Conservation (phyloP, 2,329 filamentous ascomycete species). For the Colletotrichum limetticola region DNA sequence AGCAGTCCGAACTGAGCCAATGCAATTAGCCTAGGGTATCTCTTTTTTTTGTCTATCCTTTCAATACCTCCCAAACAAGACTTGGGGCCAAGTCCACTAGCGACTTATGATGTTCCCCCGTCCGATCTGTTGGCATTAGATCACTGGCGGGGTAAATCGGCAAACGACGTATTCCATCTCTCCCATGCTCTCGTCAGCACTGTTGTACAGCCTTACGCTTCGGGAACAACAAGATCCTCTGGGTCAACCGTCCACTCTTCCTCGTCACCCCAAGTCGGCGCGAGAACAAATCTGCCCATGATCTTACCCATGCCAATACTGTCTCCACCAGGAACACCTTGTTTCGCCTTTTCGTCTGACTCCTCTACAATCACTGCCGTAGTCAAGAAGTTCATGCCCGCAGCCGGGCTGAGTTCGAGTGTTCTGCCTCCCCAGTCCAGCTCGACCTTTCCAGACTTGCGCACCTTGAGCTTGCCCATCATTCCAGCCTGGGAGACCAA, state of each 20-base stretch:
- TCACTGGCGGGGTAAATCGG: neutral
- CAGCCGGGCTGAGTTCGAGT: constrained; percentile 62
- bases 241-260: constrained; percentile 62
- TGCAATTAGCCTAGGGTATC: constrained; percentile 24
- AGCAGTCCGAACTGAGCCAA: constrained; percentile 15
- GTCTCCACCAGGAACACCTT: constrained; percentile 56
- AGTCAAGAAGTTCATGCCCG: constrained; percentile 66
- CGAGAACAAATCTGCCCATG: constrained; percentile 70
- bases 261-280: constrained; percentile 68
- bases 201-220: neutral
- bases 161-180: neutral
- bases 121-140: neutral
- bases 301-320: constrained; percentile 72
- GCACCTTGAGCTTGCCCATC: constrained; percentile 69
- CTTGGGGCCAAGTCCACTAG: constrained; percentile 10
- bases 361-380: constrained; percentile 70
- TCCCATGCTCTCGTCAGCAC: neutral
- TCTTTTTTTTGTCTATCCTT: constrained; percentile 25
- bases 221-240: constrained; percentile 40
- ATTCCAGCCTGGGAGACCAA: constrained; percentile 63
- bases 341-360: constrained; percentile 61
- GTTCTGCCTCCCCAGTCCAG: constrained; percentile 70
- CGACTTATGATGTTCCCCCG: neutral
- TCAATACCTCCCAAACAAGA: neutral
- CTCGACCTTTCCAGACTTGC: constrained; percentile 70